Evolutionary conservation across 345 rosid genomes (phyloP).

Genomic region (Eucalyptus albens): DNA sequence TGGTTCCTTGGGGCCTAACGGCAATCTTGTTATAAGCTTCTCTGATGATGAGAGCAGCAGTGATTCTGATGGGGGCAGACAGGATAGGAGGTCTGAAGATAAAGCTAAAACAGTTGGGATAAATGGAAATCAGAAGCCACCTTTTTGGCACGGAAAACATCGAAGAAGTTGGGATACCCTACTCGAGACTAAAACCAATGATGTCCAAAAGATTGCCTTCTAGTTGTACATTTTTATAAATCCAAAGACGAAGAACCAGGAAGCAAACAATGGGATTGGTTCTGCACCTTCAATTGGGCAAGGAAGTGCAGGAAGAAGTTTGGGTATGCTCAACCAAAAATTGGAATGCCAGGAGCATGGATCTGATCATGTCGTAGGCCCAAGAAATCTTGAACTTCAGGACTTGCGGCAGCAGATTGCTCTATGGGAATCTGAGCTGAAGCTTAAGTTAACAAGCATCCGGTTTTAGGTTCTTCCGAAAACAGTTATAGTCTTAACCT

Average conservation of each 20-base stretch:
- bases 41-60: too few relatives aligned
- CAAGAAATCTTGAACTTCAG: constrained; percentile 35
- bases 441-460: constrained; percentile 53
- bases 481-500: constrained; percentile 1
- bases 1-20: too few relatives aligned
- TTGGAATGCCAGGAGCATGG: constrained; percentile 24
- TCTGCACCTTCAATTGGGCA: constrained; percentile 10
- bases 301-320: constrained; percentile 18
- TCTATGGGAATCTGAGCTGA: constrained; percentile 65
- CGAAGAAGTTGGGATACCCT: too few relatives aligned
- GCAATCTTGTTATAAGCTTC: too few relatives aligned
- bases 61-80: background rate
- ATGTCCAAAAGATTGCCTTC: too few relatives aligned
- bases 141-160: too few relatives aligned
- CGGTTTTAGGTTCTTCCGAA: constrained; percentile 5
- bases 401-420: constrained; percentile 94
- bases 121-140: too few relatives aligned
- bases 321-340: constrained; percentile 13
- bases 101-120: too few relatives aligned
- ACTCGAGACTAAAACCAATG: too few relatives aligned
- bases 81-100: too few relatives aligned
- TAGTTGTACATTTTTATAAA: background rate
- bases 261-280: constrained; percentile 16
- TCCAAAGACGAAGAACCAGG: constrained; percentile 13
- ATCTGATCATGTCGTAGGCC: constrained; percentile 21